phyloP scores from a whole-genome alignment of 768 basidiomycete genomes.

The Suillus bovinus region DNA sequence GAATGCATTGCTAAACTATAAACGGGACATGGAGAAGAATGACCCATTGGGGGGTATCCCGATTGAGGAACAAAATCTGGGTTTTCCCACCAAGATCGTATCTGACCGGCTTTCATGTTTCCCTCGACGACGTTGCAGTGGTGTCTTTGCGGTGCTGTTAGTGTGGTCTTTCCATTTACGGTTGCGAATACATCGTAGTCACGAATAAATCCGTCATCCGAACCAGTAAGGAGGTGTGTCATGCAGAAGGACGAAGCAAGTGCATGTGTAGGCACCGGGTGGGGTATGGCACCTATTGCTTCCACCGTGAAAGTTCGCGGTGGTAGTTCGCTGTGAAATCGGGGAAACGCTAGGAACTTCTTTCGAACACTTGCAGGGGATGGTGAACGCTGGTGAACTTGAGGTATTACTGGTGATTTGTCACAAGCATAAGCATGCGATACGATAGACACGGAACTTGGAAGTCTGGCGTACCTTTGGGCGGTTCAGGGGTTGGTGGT shows the following conservation, averaged over 20 bases:
- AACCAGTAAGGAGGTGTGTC: slow-evolving; percentile 87
- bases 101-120: slow-evolving; percentile 85
- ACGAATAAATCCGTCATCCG: slow-evolving; percentile 91
- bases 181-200: slow-evolving; percentile 90
- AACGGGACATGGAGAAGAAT: slow-evolving; percentile 64
- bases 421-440: slow-evolving; percentile 21
- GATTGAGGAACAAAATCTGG: slow-evolving; percentile 24
- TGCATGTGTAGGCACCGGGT: slow-evolving; percentile 86
- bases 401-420: slow-evolving; percentile 19
- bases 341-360: slow-evolving; percentile 38
- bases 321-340: slow-evolving; percentile 26
- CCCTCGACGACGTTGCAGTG: slow-evolving; percentile 92
- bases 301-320: slow-evolving; percentile 83
- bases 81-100: slow-evolving; percentile 93
- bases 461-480: slow-evolving; percentile 29
- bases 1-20: slow-evolving; percentile 91
- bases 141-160: slow-evolving; percentile 86
- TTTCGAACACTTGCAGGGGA: slow-evolving; percentile 60
- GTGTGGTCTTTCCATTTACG: slow-evolving; percentile 83
- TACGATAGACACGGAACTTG: neutral
- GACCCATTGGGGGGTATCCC: slow-evolving; percentile 44
- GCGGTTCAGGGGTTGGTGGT: slow-evolving; percentile 33
- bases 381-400: slow-evolving; percentile 41
- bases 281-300: slow-evolving; percentile 88
- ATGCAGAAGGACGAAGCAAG: slow-evolving; percentile 85